These are phyloP conservation scores for Penicillium decumbens DNA, from an alignment of 2,329 filamentous ascomycete genomes.

Conservation along the genomic window DNA sequence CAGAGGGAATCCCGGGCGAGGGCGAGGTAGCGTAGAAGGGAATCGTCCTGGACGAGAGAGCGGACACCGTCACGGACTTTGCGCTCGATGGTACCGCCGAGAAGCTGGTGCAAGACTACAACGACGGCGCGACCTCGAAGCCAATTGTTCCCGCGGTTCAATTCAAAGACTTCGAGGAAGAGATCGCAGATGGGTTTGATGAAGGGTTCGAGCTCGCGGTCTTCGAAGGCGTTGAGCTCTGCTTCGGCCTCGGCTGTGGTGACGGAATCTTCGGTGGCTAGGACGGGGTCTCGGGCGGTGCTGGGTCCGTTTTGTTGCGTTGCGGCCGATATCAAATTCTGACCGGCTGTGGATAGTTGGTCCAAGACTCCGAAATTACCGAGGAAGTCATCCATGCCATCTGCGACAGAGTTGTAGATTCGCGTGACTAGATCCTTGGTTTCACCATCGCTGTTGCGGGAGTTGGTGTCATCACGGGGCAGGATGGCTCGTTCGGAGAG, in stretches of 20 bases:
- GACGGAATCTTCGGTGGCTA: slow-evolving; percentile 46
- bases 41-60: slow-evolving; percentile 69
- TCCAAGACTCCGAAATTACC: slow-evolving; percentile 95
- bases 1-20: slow-evolving; percentile 74
- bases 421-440: slow-evolving; percentile 80
- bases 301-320: slow-evolving; percentile 49
- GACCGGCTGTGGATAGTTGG: slow-evolving; percentile 85
- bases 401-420: slow-evolving; percentile 92
- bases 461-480: slow-evolving; percentile 57
- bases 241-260: slow-evolving; percentile 76
- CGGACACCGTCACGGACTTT: slow-evolving; percentile 85
- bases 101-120: slow-evolving; percentile 88
- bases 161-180: slow-evolving; percentile 90
- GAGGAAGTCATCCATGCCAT: slow-evolving; percentile 96
- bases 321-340: slow-evolving; percentile 64
- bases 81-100: slow-evolving; percentile 92
- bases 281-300: slow-evolving; percentile 43
- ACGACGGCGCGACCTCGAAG: slow-evolving; percentile 91
- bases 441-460: slow-evolving; percentile 55
- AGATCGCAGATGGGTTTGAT: slow-evolving; percentile 98
- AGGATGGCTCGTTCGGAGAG: slow-evolving; percentile 81
- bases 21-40: slow-evolving; percentile 68
- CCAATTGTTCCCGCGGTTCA: slow-evolving; percentile 96
- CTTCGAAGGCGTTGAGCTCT: slow-evolving; percentile 88
- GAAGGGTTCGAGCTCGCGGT: slow-evolving; percentile 84